Conservation (phyloP, 176 grass and related monocot species). For the Stipa capillata region DNA sequence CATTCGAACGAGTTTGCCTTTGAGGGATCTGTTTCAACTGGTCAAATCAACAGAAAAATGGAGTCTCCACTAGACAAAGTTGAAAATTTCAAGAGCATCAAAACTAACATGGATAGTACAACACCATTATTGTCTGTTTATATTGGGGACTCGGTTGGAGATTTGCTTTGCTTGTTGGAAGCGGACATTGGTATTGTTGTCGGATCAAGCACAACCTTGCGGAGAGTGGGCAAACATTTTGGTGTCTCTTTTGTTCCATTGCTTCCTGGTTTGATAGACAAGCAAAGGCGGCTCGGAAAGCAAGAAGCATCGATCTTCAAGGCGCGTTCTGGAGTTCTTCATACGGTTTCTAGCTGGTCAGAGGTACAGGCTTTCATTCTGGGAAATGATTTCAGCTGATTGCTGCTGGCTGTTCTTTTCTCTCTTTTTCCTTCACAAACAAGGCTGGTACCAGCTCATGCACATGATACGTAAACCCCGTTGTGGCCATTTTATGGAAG, state of each 20-base stretch:
- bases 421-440: slow-evolving; percentile 17
- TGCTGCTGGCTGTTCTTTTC: slow-evolving; percentile 6
- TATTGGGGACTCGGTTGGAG: slow-evolving; percentile 86
- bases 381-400: slow-evolving; percentile 62
- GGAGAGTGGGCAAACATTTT: slow-evolving; percentile 75
- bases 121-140: slow-evolving; percentile 48
- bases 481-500: slow-evolving; percentile 89
- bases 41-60: slow-evolving; percentile 70
- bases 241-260: slow-evolving; percentile 78
- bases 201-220: slow-evolving; percentile 76
- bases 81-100: slow-evolving; percentile 64
- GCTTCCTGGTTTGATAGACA: slow-evolving; percentile 56
- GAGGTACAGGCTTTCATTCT: slow-evolving; percentile 86
- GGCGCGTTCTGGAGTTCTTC: slow-evolving; percentile 68
- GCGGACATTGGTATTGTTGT: slow-evolving; percentile 93
- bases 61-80: slow-evolving; percentile 79
- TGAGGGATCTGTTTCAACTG: slow-evolving; percentile 78
- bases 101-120: slow-evolving; percentile 8
- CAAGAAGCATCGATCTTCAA: slow-evolving; percentile 43
- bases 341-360: slow-evolving; percentile 88
- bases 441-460: slow-evolving; percentile 26
- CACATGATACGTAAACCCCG: slow-evolving; percentile 33
- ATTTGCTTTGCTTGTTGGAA: slow-evolving; percentile 90
- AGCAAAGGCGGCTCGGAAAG: slow-evolving; percentile 50
- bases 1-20: slow-evolving; percentile 93